Evolutionary conservation across 768 basidiomycete genomes (phyloP), one percentile per base, ranked within the genome.

Genomic region (Amanita brunnescens): DNA sequence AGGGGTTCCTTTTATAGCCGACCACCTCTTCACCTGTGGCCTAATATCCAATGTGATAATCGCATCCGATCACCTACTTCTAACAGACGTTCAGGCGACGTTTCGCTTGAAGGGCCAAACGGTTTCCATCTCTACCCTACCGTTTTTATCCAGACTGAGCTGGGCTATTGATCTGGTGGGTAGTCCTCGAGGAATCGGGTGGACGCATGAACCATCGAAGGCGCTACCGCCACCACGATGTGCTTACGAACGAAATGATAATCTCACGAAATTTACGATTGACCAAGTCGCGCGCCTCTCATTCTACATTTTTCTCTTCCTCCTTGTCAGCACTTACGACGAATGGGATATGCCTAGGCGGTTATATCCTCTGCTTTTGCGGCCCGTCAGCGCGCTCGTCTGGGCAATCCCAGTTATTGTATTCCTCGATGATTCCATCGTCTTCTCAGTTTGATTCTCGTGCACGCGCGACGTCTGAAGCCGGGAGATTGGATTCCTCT

Each of bases 401-500:
- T 38, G 53, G 21, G 49, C 37, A 20, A 29, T 53, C 10, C 47
- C 56, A 21, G 49, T 57, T 2, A 30, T 53, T 18, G 30, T 50
- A 6, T 60, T 55, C 42, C 39, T 49, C 37, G 40, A 41, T 47
- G 46, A 16, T 24, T 38, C 33, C 37, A 55, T 32, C 14, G 38
- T 33, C 26, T 65, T 33, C 8, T 55, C 40, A 62, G 63, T 51
- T 46, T 59, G 13, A 18, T 64, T 6, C 47, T 54, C 9, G 66
- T 69, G 8, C 58, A 55, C 8, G 5, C 55, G 1, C 59, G 65
- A 0, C 37, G 63, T 6, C 62, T 63, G n/a, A 41, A 65, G n/a
- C 69, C 70, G 0, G 54, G 58, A 18, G 64, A 66, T 26, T 77
- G 74, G 73, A 70, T 71, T 1, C 62, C 60, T 18, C 18, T 71